Base-by-base conservation (phyloP, 2,329 filamentous ascomycete species). In the Hypoxylon sp. region DNA sequence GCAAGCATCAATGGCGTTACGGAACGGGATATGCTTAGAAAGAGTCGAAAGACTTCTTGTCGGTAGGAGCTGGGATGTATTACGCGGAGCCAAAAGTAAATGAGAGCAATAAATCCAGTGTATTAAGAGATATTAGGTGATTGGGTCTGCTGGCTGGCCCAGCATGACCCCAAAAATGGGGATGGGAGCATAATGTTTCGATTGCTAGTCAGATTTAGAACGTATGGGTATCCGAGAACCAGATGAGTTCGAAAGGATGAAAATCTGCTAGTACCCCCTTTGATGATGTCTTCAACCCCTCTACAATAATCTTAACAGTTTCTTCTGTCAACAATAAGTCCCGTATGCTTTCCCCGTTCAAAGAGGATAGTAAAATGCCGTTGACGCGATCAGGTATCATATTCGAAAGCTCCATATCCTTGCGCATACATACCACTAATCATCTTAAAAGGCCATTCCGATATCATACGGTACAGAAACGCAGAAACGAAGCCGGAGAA, bases 1-100 rank as follows among this genome's bases (percentile, higher is more conserved):
- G 8, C 44, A 51, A 35, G 50, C 24, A 51, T 46, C 15, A 21
- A 46, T 53, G n/a, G 35, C 37, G 32, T 39, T 47, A 21, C 4
- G 27, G 44, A 17, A 3, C 32, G 10, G 42, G 47, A 19, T 48
- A 42, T 27, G 17, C 6, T 4, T 8, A 31, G 10, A 32, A 13
- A 37, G 19, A 47, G 46, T 37, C 27, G 11, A 11, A 48, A n/a
- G 27, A 29, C n/a, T 24, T 55, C 24, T 32, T 11, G 24, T 10
- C 15, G 19, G 29, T 35, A 21, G 6, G n/a, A 15, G 10, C 21
- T 21, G n/a, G 24, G 21, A 21, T 54, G 21, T 11, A 31, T 51
- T 35, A 51, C 21, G 46, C 13, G 27, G 46, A 27, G 7, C 13
- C 6, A 24, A 44, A 17, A 31, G 1, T 31, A 15, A 11, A 29